These are phyloP conservation scores for Globisporangium sylvaticum DNA, from an alignment of 352 stramenopile species.

Conservation along the genomic window DNA sequence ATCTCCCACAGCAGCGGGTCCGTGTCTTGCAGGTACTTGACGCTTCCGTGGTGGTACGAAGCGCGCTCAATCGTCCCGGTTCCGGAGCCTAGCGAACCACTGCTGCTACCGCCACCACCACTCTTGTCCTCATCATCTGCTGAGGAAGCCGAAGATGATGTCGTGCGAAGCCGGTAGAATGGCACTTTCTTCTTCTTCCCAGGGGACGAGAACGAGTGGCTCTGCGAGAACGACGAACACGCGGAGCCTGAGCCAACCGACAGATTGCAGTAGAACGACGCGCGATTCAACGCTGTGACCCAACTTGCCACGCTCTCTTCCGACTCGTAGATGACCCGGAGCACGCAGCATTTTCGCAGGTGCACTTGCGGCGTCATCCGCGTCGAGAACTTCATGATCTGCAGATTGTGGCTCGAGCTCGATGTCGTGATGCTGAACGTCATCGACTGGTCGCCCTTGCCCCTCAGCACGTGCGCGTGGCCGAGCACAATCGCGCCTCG, in stretches of 20 bases:
- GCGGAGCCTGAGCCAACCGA: slow-evolving; percentile 29
- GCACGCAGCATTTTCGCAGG: slow-evolving; percentile 57
- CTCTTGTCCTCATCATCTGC: slow-evolving; percentile 28
- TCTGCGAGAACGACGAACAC: slow-evolving; percentile 30
- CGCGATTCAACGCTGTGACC: slow-evolving; percentile 65
- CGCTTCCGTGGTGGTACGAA: slow-evolving; percentile 64
- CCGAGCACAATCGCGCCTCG: slow-evolving; percentile 68
- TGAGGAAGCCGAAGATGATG: slow-evolving; percentile 39
- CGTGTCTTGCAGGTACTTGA: slow-evolving; percentile 78
- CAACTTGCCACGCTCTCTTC: slow-evolving; percentile 45
- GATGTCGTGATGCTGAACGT: slow-evolving; percentile 70
- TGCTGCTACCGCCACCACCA: neutral
- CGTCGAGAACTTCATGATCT: slow-evolving; percentile 69
- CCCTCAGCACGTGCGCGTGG: slow-evolving; percentile 59
- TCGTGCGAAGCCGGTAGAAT: slow-evolving; percentile 61
- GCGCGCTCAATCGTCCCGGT: slow-evolving; percentile 20
- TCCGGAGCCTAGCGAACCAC: slow-evolving; percentile 12
- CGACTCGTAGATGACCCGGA: slow-evolving; percentile 57
- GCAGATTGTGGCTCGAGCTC: slow-evolving; percentile 42
- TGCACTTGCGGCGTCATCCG: slow-evolving; percentile 62
- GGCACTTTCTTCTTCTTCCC: slow-evolving; percentile 33
- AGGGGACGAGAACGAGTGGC: slow-evolving; percentile 21
- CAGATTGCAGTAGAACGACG: slow-evolving; percentile 70
- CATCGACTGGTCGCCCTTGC: slow-evolving; percentile 57
- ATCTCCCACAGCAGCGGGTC: slow-evolving; percentile 82